Base-by-base conservation (phyloP, 371 early-diverging fungal species). In the Rhizopus microsporus region DNA sequence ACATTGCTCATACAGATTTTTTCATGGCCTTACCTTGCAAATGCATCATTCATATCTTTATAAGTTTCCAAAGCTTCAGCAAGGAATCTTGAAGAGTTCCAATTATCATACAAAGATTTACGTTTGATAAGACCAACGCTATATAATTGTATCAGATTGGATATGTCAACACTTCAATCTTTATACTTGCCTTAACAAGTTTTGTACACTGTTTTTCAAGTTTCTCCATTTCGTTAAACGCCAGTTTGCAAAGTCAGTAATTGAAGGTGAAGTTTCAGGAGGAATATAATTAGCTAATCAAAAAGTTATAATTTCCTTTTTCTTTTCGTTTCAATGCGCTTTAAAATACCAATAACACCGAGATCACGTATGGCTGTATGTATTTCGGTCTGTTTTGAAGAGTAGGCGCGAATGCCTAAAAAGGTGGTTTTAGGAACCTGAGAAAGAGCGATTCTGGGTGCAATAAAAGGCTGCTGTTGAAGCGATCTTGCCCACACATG, bases 21-120 rank as follows among this genome's bases (percentile, higher is more conserved):
- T 40, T 32, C 9, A 31, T 34, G 37, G 3, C 31, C 47, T 49
- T 68, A 81, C 75, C 79, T 74, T 31, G 90, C 87, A 64, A 84
- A 89, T 6, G 88, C 87, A 65, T 82, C 85, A 56, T 89, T 89
- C 90, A 89, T 88, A 47, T 77, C 74, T 51, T 81, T 82, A 67
- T 87, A 87, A 7, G 84, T 76, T 51, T 80, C 79, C 57, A 84
- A 83, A 0, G 88, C 88, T 52, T 77, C 66, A 17, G 74, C 66
- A 68, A 84, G 58, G 62, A 84, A 84, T 33, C 73, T 69, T 13
- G 57, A 64, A 31, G 80, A 75, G 44, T 80, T 74, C 80, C 80
- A 80, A 17, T 74, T 77, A 39, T 80, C 80, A 54, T 67, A 80
- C 56, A 73, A 65, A 43, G 80, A 80, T 49, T 77, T 74, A 60